phyloP scores from a whole-genome alignment of 202 grass and related monocot genomes.

The Bolboschoenoplectus hybrid region DNA sequence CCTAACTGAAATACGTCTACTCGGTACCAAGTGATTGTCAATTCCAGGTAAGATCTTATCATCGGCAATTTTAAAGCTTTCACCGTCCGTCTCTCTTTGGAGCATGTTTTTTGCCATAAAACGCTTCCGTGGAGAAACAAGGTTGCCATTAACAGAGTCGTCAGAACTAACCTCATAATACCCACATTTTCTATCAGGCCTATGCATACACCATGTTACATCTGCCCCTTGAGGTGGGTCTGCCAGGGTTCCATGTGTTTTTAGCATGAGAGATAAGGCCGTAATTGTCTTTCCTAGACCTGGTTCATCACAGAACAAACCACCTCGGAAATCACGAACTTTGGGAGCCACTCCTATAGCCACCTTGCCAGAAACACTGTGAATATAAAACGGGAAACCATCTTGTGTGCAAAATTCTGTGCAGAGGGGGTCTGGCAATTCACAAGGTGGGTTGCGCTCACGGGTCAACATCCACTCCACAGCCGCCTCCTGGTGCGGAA shows the following conservation, averaged over 20 bases:
- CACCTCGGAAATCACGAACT: conserved; percentile 75
- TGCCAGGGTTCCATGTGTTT: conserved; percentile 76
- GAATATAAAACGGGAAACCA: conserved; percentile 75
- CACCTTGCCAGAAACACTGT: conserved; percentile 78
- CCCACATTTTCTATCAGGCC: conserved; percentile 73
- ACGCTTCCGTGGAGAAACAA: conserved; percentile 45
- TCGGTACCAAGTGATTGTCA: not conserved
- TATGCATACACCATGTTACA: conserved; percentile 80
- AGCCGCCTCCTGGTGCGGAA: conserved; percentile 92
- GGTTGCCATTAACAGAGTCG: conserved; percentile 43
- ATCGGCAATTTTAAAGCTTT: conserved; percentile 3
- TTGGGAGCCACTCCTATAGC: conserved; percentile 53
- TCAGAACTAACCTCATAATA: conserved; percentile 76
- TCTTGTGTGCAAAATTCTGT: conserved; percentile 77
- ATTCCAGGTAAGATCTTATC: conserved; percentile 3
- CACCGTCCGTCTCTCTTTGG: conserved; percentile 8
- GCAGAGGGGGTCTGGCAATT: conserved; percentile 70
- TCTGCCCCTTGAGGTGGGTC: conserved; percentile 66
- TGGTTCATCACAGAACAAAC: conserved; percentile 99
- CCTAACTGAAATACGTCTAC: conserved; percentile 40
- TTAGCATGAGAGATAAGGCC: conserved; percentile 89
- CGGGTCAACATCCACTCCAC: conserved; percentile 87
- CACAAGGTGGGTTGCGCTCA: conserved; percentile 49
- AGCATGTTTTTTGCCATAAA: conserved; percentile 37
- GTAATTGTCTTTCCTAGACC: conserved; percentile 97